Evolutionary conservation across 345 rosid species (phyloP).

Genomic region (Limnanthes douglasii): DNA sequence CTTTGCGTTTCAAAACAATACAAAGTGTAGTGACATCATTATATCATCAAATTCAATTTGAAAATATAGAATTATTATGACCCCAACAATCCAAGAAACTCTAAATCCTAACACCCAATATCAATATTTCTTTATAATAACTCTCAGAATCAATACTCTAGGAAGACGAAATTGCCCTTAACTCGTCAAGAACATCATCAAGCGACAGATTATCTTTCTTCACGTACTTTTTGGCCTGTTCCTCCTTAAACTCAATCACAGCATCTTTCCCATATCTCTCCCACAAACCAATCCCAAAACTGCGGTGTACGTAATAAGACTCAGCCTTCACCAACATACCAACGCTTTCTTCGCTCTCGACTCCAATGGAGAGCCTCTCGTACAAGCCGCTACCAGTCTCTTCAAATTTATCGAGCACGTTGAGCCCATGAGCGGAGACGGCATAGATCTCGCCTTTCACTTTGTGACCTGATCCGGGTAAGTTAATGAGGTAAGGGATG

Average conservation of each 20-base stretch:
- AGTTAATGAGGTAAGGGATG: constrained; percentile 37
- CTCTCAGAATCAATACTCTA: background rate
- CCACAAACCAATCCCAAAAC: constrained; percentile 31
- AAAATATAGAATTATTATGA: too few relatives aligned
- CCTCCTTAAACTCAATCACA: constrained; percentile 17
- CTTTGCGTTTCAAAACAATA: too few relatives aligned
- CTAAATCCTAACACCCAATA: too few relatives aligned
- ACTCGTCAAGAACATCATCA: constrained; percentile 9
- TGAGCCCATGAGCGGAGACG: constrained; percentile 22
- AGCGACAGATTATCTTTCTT: constrained; percentile 5
- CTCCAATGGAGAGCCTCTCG: constrained; percentile 31
- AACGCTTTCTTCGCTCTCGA: background rate
- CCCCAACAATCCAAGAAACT: too few relatives aligned
- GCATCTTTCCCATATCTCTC: constrained; percentile 22
- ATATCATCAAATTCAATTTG: too few relatives aligned
- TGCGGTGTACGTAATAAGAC: constrained; percentile 29
- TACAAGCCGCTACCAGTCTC: constrained; percentile 32
- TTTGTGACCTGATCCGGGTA: constrained; percentile 21
- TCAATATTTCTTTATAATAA: too few relatives aligned
- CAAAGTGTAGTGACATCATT: too few relatives aligned
- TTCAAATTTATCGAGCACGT: constrained; percentile 29
- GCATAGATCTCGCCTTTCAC: constrained; percentile 43
- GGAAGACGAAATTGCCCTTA: constrained; percentile 13
- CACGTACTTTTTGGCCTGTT: constrained; percentile 15
- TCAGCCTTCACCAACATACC: constrained; percentile 18